A percentile compares a stretch with the other conserved stretches of the same genome.
Conservation (phyloP, 2,329 filamentous ascomycete species). For the Cercospora canescens region DNA sequence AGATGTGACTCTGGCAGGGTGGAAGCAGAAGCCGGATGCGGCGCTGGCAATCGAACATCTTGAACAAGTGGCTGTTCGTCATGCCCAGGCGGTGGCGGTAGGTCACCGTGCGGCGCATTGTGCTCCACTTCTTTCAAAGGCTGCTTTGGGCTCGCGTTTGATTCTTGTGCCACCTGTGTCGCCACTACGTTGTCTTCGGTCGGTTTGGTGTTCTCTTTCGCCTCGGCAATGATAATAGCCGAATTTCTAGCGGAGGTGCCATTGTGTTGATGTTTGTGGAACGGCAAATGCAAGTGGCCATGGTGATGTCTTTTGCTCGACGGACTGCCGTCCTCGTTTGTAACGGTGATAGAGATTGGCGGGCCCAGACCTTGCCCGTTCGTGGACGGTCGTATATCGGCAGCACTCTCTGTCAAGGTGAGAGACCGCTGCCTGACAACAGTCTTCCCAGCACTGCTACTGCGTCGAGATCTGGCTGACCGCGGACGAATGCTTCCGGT, state of each 20-base stretch:
- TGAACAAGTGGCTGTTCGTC: constrained; percentile 44
- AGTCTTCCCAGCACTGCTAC: constrained; percentile 45
- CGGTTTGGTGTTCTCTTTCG: constrained; percentile 15
- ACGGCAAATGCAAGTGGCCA: constrained; percentile 38
- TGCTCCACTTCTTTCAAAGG: constrained; percentile 41
- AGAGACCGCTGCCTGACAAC: constrained; percentile 26
- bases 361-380: constrained; percentile 29
- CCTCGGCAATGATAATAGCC: constrained; percentile 17
- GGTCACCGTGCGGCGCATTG: constrained; percentile 38
- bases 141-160: constrained; percentile 30
- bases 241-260: constrained; percentile 12
- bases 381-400: constrained; percentile 18
- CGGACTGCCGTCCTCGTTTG: constrained; percentile 56
- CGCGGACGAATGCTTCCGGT: constrained; percentile 68
- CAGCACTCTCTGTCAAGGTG: constrained; percentile 24
- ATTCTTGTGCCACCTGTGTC: constrained; percentile 2
- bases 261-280: constrained; percentile 23
- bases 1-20: constrained; percentile 50
- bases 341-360: constrained; percentile 76
- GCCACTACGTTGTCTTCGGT: constrained; percentile 12
- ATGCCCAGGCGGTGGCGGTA: constrained; percentile 42
- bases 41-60: constrained; percentile 45
- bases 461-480: constrained; percentile 28
- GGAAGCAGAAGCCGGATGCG: constrained; percentile 37
- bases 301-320: constrained; percentile 38